phyloP scores from a whole-genome alignment of 2,329 filamentous ascomycete species.

The Ophiognomonia clavigignenti-juglandacearum region DNA sequence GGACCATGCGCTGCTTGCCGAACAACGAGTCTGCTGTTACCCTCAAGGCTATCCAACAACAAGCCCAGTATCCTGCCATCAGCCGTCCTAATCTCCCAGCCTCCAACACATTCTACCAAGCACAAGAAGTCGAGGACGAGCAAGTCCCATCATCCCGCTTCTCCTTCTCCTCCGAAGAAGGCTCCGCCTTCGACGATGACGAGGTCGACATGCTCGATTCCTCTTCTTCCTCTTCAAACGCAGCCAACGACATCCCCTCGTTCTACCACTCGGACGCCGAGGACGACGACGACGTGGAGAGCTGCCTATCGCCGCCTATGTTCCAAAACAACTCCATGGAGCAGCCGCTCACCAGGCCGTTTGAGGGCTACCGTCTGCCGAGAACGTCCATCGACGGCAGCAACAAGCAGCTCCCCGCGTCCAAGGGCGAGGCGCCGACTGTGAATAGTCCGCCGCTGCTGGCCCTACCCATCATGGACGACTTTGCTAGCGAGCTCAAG shows the following conservation, averaged over 20 bases:
- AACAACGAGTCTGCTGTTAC: slow-evolving; percentile 18
- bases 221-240: slow-evolving; percentile 28
- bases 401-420: slow-evolving; percentile 19
- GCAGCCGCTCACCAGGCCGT: slow-evolving; percentile 20
- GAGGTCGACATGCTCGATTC: background rate
- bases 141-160: slow-evolving; percentile 22
- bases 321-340: slow-evolving; percentile 27
- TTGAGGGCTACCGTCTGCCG: slow-evolving; percentile 46
- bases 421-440: slow-evolving; percentile 8
- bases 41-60: slow-evolving; percentile 6
- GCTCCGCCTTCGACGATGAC: slow-evolving; percentile 22
- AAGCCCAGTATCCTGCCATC: slow-evolving; percentile 18
- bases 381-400: slow-evolving; percentile 21
- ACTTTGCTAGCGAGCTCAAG: slow-evolving; percentile 28
- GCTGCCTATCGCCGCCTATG: slow-evolving; percentile 29
- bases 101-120: slow-evolving; percentile 17
- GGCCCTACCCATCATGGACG: slow-evolving; percentile 32
- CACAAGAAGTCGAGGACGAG: slow-evolving; percentile 20
- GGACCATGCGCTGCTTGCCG: slow-evolving; percentile 15
- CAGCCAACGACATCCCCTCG: slow-evolving; percentile 36
- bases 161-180: slow-evolving; percentile 26
- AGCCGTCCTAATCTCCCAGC: slow-evolving; percentile 24
- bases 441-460: slow-evolving; percentile 22
- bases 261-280: slow-evolving; percentile 39
- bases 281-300: slow-evolving; percentile 36